Evolutionary conservation across 2,329 filamentous ascomycete genomes (phyloP).

Genomic region (Exophiala spinifera): DNA sequence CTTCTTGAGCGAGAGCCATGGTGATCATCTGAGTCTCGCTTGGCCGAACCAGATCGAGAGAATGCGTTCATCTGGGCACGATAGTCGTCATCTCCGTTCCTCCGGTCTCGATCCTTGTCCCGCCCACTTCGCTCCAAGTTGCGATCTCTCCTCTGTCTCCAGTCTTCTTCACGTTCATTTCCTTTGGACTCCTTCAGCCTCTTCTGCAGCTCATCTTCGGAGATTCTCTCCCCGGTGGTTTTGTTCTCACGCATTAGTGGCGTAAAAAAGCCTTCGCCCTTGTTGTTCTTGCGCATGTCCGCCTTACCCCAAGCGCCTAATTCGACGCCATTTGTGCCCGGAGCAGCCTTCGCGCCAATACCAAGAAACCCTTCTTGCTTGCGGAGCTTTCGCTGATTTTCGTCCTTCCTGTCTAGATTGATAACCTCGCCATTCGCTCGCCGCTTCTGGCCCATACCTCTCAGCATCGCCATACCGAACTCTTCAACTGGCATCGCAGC

Average conservation of each 20-base stretch:
- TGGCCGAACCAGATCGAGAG: constrained; percentile 39
- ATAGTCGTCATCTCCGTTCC: constrained; percentile 34
- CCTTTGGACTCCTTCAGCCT: constrained; percentile 50
- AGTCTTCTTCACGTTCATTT: constrained; percentile 42
- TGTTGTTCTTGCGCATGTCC: constrained; percentile 52
- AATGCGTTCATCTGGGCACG: constrained; percentile 40
- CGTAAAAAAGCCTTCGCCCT: constrained; percentile 54
- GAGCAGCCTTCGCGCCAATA: constrained; percentile 74
- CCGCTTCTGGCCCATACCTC: constrained; percentile 93
- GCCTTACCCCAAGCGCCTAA: constrained; percentile 75
- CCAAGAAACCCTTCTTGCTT: constrained; percentile 74
- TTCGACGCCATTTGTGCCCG: constrained; percentile 54
- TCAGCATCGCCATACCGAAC: constrained; percentile 83
- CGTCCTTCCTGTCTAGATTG: constrained; percentile 38
- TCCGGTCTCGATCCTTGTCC: constrained; percentile 36
- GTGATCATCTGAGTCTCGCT: constrained; percentile 35
- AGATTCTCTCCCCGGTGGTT: constrained; percentile 60
- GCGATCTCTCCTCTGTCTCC: constrained; percentile 45
- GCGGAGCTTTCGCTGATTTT: constrained; percentile 55
- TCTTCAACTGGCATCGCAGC: constrained; percentile 87
- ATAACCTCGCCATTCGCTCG: constrained; percentile 53
- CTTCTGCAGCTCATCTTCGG: constrained; percentile 59
- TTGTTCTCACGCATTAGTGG: constrained; percentile 61
- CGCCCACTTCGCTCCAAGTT: constrained; percentile 42
- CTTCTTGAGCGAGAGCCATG: constrained; percentile 20